A percentile compares a stretch with the other conserved stretches of the same genome.
Evolutionary conservation across 768 basidiomycete genomes (phyloP).

Genomic region (Nidularia pulvinata): DNA sequence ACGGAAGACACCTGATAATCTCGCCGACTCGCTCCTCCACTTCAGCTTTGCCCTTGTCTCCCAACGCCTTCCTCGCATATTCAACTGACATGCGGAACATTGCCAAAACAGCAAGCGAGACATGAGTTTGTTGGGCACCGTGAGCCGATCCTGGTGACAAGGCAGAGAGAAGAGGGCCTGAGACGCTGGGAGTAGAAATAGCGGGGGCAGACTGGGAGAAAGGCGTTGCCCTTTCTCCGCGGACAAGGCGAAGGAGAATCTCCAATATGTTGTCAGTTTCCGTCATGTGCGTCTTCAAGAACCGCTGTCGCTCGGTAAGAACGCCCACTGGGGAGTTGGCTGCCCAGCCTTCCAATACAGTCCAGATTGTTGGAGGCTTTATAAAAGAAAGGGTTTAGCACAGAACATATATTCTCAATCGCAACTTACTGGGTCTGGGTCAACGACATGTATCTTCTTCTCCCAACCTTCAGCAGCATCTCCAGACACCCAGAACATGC

Average conservation of each 20-base stretch:
- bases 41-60: slow-evolving; percentile 64
- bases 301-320: slow-evolving; percentile 78
- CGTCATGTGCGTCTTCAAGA: slow-evolving; percentile 86
- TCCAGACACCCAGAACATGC: slow-evolving; percentile 85
- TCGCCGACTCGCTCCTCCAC: slow-evolving; percentile 82
- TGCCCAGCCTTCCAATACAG: slow-evolving; percentile 89
- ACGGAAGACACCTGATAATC: slow-evolving; percentile 88
- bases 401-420: background rate
- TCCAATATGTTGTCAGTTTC: slow-evolving; percentile 90
- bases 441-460: slow-evolving; percentile 87
- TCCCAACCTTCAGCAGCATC: slow-evolving; percentile 92
- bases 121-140: slow-evolving; percentile 89
- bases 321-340: slow-evolving; percentile 79
- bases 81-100: slow-evolving; percentile 86
- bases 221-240: slow-evolving; percentile 81
- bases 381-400: slow-evolving; percentile 2
- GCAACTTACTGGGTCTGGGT: slow-evolving; percentile 89
- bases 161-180: slow-evolving; percentile 72
- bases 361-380: slow-evolving; percentile 91
- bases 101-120: slow-evolving; percentile 90
- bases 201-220: slow-evolving; percentile 64
- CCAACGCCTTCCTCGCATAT: slow-evolving; percentile 72
- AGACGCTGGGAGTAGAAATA: slow-evolving; percentile 59
- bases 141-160: slow-evolving; percentile 78
- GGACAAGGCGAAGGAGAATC: slow-evolving; percentile 88